Evolutionary conservation across 192 early-diverging fungal species (phyloP).

Genomic region (Linderina pennispora): DNA sequence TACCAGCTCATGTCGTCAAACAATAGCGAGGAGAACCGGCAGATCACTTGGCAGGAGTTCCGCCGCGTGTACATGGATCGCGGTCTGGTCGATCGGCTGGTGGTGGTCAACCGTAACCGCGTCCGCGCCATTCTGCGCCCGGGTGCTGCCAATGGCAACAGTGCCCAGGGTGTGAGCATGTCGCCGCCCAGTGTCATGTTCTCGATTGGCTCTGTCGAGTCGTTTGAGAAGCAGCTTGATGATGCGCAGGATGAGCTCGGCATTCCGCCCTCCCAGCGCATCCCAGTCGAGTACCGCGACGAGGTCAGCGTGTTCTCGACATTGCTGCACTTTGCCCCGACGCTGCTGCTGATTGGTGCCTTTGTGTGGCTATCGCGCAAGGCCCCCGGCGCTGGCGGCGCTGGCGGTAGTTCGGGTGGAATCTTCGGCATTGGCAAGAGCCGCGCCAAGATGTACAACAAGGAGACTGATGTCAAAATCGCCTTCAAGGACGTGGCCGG

Average conservation of each 20-base stretch:
- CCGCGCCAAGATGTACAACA: slow-evolving; percentile 94
- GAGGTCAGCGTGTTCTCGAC: slow-evolving; percentile 70
- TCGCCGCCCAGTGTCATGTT: slow-evolving; percentile 49
- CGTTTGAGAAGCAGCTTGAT: slow-evolving; percentile 88
- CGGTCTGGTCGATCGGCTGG: slow-evolving; percentile 85
- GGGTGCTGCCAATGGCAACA: not conserved
- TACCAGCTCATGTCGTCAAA: slow-evolving; percentile 13
- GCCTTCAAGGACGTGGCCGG: slow-evolving; percentile 99
- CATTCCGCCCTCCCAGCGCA: slow-evolving; percentile 82
- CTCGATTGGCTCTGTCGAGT: slow-evolving; percentile 90
- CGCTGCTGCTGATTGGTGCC: slow-evolving; percentile 81
- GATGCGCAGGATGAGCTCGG: slow-evolving; percentile 86
- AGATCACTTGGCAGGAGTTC: slow-evolving; percentile 95
- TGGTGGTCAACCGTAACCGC: slow-evolving; percentile 80
- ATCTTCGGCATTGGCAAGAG: slow-evolving; percentile 98
- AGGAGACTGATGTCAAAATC: slow-evolving; percentile 91
- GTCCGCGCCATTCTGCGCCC: slow-evolving; percentile 70
- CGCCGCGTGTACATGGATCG: slow-evolving; percentile 81
- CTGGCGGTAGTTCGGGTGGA: slow-evolving; percentile 58
- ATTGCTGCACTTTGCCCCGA: slow-evolving; percentile 88
- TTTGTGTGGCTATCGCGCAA: slow-evolving; percentile 83
- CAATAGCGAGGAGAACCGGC: slow-evolving; percentile 17
- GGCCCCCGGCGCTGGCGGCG: slow-evolving; percentile 59
- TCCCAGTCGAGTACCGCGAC: slow-evolving; percentile 87
- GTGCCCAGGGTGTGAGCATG: not conserved